Conservation (phyloP, 371 early-diverging fungal species). For the Nematocida sp. region DNA sequence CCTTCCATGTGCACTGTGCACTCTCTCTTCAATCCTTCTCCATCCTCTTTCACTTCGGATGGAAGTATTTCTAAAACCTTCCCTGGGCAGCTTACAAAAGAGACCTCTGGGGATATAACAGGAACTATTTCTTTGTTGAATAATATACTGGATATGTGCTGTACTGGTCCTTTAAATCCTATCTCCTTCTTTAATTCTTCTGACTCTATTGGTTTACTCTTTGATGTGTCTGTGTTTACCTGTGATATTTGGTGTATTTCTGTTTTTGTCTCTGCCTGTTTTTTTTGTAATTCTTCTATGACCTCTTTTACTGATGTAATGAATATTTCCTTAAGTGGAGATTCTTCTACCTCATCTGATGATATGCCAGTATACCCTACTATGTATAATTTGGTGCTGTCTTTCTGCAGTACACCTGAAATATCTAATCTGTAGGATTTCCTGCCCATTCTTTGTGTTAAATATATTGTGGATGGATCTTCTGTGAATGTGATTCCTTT, state of each 20-base stretch:
- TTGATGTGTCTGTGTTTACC: neutral
- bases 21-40: neutral
- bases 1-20: neutral
- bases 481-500: neutral
- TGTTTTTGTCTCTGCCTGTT: neutral
- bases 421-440: conserved; percentile 6
- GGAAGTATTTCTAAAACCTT: neutral
- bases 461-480: neutral
- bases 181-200: conserved; percentile 3
- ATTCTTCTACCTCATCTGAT: conserved; percentile 3
- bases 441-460: conserved; percentile 47
- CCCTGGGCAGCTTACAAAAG: neutral
- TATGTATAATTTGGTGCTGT: neutral
- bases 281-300: conserved; percentile 7
- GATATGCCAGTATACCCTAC: conserved; percentile 9
- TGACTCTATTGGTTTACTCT: neutral
- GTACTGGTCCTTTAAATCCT: neutral
- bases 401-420: neutral
- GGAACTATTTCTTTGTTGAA: neutral
- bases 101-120: neutral
- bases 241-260: neutral
- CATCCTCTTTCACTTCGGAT: neutral
- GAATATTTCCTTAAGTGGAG: conserved; percentile 1
- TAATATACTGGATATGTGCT: neutral
- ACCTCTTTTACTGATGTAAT: neutral